phyloP scores from a whole-genome alignment of 225 moss, liverwort and hornwort species.

The Polytrichum formosum region DNA sequence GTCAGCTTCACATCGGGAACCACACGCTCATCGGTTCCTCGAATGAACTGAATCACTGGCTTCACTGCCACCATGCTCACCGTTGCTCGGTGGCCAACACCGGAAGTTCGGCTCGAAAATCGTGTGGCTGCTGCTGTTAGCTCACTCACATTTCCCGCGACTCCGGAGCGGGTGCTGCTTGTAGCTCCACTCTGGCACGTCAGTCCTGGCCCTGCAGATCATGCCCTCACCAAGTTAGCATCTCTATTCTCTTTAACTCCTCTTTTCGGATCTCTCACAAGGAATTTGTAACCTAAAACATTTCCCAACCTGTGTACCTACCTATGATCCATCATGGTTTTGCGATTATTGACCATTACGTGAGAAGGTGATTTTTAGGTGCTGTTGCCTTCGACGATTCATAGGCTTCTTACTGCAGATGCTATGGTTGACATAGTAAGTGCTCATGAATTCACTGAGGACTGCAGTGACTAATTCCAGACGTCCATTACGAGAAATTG shows the following conservation, averaged over 20 bases:
- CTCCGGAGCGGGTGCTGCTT: slow-evolving; percentile 32
- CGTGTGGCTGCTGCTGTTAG: slow-evolving; percentile 16
- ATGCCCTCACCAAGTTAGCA: not conserved
- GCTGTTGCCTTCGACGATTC: too few relatives aligned
- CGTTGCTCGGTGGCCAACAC: slow-evolving; percentile 14
- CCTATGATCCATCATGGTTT: not conserved
- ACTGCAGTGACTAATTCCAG: too few relatives aligned
- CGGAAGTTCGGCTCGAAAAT: slow-evolving; percentile 3
- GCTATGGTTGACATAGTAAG: too few relatives aligned
- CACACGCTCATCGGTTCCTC: slow-evolving; percentile 80
- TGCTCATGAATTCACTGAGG: too few relatives aligned
- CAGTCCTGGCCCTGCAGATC: slow-evolving; percentile 25
- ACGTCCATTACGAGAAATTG: too few relatives aligned
- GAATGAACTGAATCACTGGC: slow-evolving; percentile 91
- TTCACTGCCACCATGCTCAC: slow-evolving; percentile 35
- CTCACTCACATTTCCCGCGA: slow-evolving; percentile 32
- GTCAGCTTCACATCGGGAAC: slow-evolving; percentile 87
- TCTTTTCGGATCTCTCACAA: not conserved
- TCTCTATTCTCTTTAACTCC: not conserved
- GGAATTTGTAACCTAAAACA: not conserved
- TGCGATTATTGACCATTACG: not conserved
- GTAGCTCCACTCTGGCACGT: slow-evolving; percentile 34
- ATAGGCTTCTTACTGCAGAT: too few relatives aligned
- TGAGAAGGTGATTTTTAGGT: not conserved
- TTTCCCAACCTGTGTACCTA: not conserved